These are phyloP conservation scores for Phytophthora hibernalis DNA, from an alignment of 352 stramenopile genomes.

Conservation along the genomic window DNA sequence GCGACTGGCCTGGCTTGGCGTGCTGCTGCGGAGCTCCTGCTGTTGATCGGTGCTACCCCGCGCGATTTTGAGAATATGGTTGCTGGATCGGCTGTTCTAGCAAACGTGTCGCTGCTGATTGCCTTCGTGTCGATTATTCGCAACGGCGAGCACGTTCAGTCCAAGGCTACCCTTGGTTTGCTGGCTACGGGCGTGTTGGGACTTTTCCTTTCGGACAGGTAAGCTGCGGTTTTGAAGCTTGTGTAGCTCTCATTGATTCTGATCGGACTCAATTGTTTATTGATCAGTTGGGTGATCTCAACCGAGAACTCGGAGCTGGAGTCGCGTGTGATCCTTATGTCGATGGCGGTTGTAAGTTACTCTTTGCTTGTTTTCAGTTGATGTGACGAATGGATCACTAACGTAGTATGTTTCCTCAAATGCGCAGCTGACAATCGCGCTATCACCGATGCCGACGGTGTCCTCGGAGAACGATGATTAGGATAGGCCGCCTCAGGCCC, in stretches of 20 bases:
- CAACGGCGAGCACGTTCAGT: constrained; percentile 58
- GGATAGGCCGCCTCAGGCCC: constrained; percentile 23
- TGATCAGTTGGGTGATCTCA: constrained; percentile 55
- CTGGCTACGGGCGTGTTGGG: constrained; percentile 45
- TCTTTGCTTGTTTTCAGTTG: background rate
- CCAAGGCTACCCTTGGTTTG: constrained; percentile 61
- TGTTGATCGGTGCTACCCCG: constrained; percentile 57
- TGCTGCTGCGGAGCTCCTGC: constrained; percentile 68
- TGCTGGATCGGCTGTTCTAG: constrained; percentile 43
- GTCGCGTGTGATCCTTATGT: constrained; percentile 82
- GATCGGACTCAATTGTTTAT: constrained; percentile 2
- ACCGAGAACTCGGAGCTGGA: constrained; percentile 61
- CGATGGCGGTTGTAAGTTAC: constrained; percentile 62
- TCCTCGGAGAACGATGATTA: constrained; percentile 61
- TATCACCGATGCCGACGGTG: constrained; percentile 68
- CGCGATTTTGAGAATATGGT: constrained; percentile 59
- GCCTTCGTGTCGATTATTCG: constrained; percentile 53
- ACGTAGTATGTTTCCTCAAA: constrained; percentile 2
- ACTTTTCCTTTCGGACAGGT: constrained; percentile 83
- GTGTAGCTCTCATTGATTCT: background rate
- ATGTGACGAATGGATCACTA: constrained; percentile 13
- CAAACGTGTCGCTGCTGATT: constrained; percentile 68
- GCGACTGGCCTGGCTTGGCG: constrained; percentile 84
- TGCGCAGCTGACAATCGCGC: constrained; percentile 62
- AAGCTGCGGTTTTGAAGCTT: constrained; percentile 2